A percentile compares a stretch with the other conserved stretches of the same genome.
phyloP scores from a whole-genome alignment of 2,329 filamentous ascomycete genomes.

The Pseudocercospora ulei region DNA sequence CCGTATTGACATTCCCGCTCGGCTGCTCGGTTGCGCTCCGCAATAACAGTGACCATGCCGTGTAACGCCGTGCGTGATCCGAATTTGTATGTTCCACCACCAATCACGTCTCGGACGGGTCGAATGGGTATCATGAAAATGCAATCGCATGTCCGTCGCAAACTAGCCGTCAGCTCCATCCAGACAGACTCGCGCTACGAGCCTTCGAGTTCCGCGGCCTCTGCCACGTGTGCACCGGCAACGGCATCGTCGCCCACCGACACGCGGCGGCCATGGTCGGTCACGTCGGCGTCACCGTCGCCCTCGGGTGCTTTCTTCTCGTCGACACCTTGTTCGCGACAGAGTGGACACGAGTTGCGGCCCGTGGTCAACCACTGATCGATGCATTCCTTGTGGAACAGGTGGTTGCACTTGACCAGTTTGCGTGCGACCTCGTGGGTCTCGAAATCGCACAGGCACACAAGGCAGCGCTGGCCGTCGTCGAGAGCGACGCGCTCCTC shows the following conservation, averaged over 20 bases:
- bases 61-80: conserved; percentile 10
- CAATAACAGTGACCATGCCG: background rate
- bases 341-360: conserved; percentile 55
- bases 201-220: conserved; percentile 12
- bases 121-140: conserved; percentile 18
- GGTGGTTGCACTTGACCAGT: conserved; percentile 54
- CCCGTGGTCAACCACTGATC: conserved; percentile 63
- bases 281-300: conserved; percentile 9
- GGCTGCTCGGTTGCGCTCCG: background rate
- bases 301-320: conserved; percentile 35
- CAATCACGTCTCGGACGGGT: background rate
- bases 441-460: conserved; percentile 59
- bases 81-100: conserved; percentile 12
- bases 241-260: background rate
- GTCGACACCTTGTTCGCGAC: conserved; percentile 50
- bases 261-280: conserved; percentile 2
- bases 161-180: conserved; percentile 10
- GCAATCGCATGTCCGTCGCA: conserved; percentile 9
- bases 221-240: conserved; percentile 7
- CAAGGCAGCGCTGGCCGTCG: conserved; percentile 49
- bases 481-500: conserved; percentile 31
- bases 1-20: conserved; percentile 7
- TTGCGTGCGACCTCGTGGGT: conserved; percentile 51
- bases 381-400: conserved; percentile 61
- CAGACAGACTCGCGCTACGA: conserved; percentile 16